Evolutionary conservation across 306 rosid species (phyloP), one percentile per base, ranked within the genome.

Genomic region (Styphnolobium japonicum): DNA sequence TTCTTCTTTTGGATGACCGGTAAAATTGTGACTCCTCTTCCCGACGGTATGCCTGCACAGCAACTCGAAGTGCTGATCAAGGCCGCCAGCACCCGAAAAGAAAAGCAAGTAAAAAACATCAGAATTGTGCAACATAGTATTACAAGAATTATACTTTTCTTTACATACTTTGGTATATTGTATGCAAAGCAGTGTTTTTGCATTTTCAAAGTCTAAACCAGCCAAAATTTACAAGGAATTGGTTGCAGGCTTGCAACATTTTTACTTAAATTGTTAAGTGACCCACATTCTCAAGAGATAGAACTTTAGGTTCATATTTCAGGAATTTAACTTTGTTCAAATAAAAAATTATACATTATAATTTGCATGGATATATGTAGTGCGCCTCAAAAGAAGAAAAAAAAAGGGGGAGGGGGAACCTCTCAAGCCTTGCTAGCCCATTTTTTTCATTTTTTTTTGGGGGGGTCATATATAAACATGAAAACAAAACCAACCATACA

Each of bases 1-100:
- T 91, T 84, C 85, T 93, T 85, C 91, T 88, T 84, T 96, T 96
- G 16, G 93, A 83, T 68, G 96, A 86, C 63, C 94, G 90, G 84
- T 86, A 84, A 78, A 89, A 89, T 73, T 86, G 90, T 25, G 94
- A 76, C 67, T 93, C 98, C 80, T 91, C 98, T 87, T 96, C 99
- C 66, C 93, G 92, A 4, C 88, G 90, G 74, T 88, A 96, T 74
- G 99, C 99, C 81, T 86, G 96, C 70, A 96, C 97, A 53, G 98
- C 99, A 85, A 86, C 87, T 88, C 84, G 92, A 84, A 96, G 96
- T 70, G 98, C 99, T 96, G 87, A 82, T 81, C 79, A 67, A 66
- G 61, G 75, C 75, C 83, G 53, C 76, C 78, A 76, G 75, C 71
- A 25, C 66, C 73, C 33, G 39, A 37, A 58, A 6, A 63, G 67